Conservation (phyloP, 257 asterid species). For the Hygrophila difformis region DNA sequence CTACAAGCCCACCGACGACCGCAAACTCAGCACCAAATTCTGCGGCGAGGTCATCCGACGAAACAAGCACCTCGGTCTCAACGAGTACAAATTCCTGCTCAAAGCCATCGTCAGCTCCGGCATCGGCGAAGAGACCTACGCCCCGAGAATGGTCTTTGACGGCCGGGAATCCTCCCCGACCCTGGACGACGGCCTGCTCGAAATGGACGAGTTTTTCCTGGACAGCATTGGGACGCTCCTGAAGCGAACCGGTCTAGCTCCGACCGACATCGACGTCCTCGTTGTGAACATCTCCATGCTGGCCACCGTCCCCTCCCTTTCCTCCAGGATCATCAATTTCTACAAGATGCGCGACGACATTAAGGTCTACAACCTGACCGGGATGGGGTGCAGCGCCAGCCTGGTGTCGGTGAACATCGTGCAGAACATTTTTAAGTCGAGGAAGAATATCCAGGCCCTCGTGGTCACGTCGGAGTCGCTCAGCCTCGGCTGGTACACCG, state of each 20-base stretch:
- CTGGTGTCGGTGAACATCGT: conserved; percentile 46
- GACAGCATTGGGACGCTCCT: conserved; percentile 38
- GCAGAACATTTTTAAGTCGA: conserved; percentile 33
- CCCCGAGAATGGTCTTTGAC: conserved; percentile 57
- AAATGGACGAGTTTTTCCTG: conserved; percentile 73
- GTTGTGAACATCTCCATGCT: conserved; percentile 82
- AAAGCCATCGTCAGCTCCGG: conserved; percentile 85
- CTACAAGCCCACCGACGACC: conserved; percentile 43
- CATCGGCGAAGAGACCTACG: conserved; percentile 87
- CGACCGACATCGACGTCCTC: conserved; percentile 59
- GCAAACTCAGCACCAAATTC: conserved; percentile 45
- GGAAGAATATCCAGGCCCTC: conserved; percentile 36
- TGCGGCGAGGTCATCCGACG: conserved; percentile 55
- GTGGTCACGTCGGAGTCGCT: conserved; percentile 71
- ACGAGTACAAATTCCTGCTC: conserved; percentile 65
- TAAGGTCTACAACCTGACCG: conserved; percentile 68
- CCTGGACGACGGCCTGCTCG: conserved; percentile 38
- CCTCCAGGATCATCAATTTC: conserved; percentile 46
- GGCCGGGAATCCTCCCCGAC: conserved; percentile 56
- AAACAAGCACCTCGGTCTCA: conserved; percentile 64
- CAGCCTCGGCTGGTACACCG: conserved; percentile 70
- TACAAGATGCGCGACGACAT: conserved; percentile 56
- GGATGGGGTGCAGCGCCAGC: conserved; percentile 97
- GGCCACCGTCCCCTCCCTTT: conserved; percentile 44
- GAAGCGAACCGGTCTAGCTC: conserved; percentile 29